Conservation (phyloP, 306 rosid species). For the Medicago arabica region DNA sequence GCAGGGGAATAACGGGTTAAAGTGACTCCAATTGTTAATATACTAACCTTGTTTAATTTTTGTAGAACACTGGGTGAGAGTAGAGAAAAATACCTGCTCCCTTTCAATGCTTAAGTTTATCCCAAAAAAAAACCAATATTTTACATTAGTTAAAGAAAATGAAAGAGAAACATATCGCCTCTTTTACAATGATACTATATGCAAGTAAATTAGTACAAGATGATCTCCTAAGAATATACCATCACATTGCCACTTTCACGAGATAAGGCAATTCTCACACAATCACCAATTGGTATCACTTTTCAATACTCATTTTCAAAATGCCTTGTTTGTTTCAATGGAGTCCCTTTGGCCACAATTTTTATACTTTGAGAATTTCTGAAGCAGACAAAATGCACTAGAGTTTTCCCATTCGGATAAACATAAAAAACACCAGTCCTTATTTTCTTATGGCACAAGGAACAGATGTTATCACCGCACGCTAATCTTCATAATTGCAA, state of each 20-base stretch:
- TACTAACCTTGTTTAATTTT: no score
- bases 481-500: no score
- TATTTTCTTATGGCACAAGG: no score
- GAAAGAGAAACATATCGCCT: conserved; percentile 13
- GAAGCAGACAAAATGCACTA: conserved; percentile 95
- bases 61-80: not conserved
- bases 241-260: not conserved
- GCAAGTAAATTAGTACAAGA: not conserved
- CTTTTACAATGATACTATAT: not conserved
- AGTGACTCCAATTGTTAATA: no score
- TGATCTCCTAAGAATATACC: not conserved
- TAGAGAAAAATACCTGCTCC: not conserved
- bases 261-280: no score
- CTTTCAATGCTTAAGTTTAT: not conserved
- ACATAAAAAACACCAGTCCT: conserved; percentile 66
- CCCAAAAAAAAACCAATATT: conserved; percentile 5
- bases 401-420: conserved; percentile 86
- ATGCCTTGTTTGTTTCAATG: conserved; percentile 57
- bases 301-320: conserved; percentile 30
- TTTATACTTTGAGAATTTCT: conserved; percentile 92
- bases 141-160: conserved; percentile 6
- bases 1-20: no score
- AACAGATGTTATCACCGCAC: no score
- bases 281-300: no score
- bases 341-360: conserved; percentile 71